A percentile compares a stretch with the other conserved stretches of the same genome.
Evolutionary conservation across 768 basidiomycete species (phyloP).

Genomic region (Pisolithus tinctorius): DNA sequence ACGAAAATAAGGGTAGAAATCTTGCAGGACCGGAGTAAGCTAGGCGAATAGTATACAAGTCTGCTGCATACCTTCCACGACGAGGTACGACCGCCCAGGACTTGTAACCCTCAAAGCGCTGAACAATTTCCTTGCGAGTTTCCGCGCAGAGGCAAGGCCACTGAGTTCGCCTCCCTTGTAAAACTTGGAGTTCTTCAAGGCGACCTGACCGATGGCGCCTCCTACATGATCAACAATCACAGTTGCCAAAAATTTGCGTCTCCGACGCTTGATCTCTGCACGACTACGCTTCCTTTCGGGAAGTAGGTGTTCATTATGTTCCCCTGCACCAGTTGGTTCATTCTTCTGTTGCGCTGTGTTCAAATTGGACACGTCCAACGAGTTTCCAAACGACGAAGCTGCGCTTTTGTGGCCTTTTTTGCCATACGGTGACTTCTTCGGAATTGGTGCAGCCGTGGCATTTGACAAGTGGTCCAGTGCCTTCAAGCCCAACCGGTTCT

Average conservation of each 20-base stretch:
- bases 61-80: conserved; percentile 52
- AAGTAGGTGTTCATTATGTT: conserved; percentile 6
- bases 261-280: conserved; percentile 35
- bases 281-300: conserved; percentile 17
- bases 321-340: conserved; percentile 3
- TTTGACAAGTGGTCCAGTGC: conserved; percentile 69
- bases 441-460: conserved; percentile 38
- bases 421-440: conserved; percentile 33
- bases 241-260: conserved; percentile 48
- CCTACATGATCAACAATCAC: conserved; percentile 64
- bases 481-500: conserved; percentile 63
- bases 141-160: conserved; percentile 55
- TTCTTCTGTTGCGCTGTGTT: conserved; percentile 12
- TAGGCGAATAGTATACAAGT: background rate
- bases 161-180: conserved; percentile 49
- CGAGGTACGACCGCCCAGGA: conserved; percentile 53
- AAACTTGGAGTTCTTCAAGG: conserved; percentile 59
- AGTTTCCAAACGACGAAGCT: conserved; percentile 30
- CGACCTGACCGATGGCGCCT: conserved; percentile 64
- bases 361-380: conserved; percentile 27
- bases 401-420: conserved; percentile 43
- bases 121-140: conserved; percentile 64
- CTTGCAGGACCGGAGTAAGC: conserved; percentile 28
- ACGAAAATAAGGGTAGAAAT: conserved; percentile 74
- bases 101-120: conserved; percentile 50